phyloP scores from a whole-genome alignment of 495 filamentous ascomycete genomes.

The Venustampulla echinocandica region DNA sequence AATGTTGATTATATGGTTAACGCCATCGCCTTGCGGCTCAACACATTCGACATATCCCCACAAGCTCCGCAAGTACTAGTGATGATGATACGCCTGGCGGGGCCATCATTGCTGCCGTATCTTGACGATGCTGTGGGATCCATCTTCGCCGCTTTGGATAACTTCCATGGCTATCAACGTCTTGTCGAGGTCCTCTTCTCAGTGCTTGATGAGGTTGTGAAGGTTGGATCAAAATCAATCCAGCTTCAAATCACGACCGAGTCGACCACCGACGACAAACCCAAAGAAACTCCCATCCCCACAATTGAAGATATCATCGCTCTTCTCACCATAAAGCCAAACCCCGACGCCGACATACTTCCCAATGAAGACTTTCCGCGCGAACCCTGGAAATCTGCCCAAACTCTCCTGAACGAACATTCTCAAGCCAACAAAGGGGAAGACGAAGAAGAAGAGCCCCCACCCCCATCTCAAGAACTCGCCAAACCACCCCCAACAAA shows the following conservation, averaged over 20 bases:
- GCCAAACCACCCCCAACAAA: constrained; percentile 39
- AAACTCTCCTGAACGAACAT: constrained; percentile 21
- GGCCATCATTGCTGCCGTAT: constrained; percentile 73
- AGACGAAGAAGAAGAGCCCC: constrained; percentile 31
- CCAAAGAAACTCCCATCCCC: constrained; percentile 11
- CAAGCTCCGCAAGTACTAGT: constrained; percentile 82
- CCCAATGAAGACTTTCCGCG: constrained; percentile 27
- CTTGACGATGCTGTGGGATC: constrained; percentile 84
- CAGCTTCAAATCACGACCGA: constrained; percentile 39
- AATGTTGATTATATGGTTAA: constrained; percentile 98
- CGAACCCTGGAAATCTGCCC: constrained; percentile 23
- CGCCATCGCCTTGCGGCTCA: constrained; percentile 78
- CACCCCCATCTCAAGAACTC: constrained; percentile 18
- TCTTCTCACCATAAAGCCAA: constrained; percentile 31
- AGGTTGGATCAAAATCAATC: constrained; percentile 63
- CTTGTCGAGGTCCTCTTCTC: constrained; percentile 81
- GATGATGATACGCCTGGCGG: constrained; percentile 90
- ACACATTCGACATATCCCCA: constrained; percentile 83
- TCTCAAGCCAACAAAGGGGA: constrained; percentile 23
- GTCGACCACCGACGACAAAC: constrained; percentile 27
- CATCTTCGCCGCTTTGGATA: constrained; percentile 83
- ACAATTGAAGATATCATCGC: constrained; percentile 25
- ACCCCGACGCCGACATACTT: constrained; percentile 25
- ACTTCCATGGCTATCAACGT: constrained; percentile 85
- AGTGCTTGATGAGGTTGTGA: constrained; percentile 70